A percentile compares a stretch with the other conserved stretches of the same genome.
Conservation (phyloP, 768 basidiomycete genomes). For the Rhizopogon sp. region DNA sequence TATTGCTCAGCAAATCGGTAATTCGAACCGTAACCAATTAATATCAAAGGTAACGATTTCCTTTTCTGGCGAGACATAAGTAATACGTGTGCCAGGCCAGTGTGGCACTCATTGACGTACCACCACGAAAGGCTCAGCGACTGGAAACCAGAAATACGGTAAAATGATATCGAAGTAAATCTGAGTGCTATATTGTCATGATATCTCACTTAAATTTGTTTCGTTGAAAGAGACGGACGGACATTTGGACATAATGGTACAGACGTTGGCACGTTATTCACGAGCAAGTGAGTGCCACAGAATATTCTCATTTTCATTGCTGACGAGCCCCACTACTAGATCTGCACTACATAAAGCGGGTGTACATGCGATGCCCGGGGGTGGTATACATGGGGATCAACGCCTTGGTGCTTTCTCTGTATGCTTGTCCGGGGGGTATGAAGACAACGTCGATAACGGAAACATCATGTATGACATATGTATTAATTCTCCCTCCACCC, state of each 20-base stretch:
- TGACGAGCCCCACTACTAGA: slow-evolving; percentile 9
- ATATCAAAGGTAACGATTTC: too few species aligned
- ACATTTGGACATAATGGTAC: slow-evolving; percentile 24
- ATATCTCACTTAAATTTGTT: neutral
- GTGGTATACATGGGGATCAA: slow-evolving; percentile 36
- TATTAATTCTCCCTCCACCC: neutral
- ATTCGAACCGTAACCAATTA: too few species aligned
- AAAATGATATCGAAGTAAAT: neutral
- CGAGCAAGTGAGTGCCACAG: slow-evolving; percentile 8
- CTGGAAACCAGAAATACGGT: too few species aligned
- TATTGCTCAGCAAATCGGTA: too few species aligned
- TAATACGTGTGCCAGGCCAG: too few species aligned
- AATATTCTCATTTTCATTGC: neutral
- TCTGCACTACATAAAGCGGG: slow-evolving; percentile 17
- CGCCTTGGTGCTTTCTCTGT: slow-evolving; percentile 34
- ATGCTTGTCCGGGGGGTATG: slow-evolving; percentile 36
- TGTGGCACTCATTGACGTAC: too few species aligned
- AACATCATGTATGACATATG: slow-evolving; percentile 35
- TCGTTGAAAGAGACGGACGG: slow-evolving; percentile 6
- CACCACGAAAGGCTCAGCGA: too few species aligned
- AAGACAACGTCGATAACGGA: slow-evolving; percentile 35
- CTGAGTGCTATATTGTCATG: too few species aligned
- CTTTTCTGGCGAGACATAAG: too few species aligned
- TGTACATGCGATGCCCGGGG: slow-evolving; percentile 27
- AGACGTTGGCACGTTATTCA: slow-evolving; percentile 18